Evolutionary conservation across 495 filamentous ascomycete genomes (phyloP), one percentile per base, ranked within the genome.

Genomic region (Astrocystis sublimbata): DNA sequence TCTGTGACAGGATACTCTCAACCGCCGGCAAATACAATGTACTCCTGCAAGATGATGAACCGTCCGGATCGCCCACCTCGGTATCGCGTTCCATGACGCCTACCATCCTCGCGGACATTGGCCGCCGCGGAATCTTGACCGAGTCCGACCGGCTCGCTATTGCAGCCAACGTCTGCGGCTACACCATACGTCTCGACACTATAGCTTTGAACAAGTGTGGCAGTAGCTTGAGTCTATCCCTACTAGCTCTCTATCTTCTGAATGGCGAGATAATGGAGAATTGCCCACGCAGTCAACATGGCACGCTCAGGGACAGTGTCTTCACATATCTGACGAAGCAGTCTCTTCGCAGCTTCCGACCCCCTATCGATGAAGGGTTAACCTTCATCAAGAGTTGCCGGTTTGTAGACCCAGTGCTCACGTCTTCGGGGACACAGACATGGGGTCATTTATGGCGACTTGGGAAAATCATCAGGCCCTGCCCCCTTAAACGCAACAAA

Each of bases 101-200:
- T n/a, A 52, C 8, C 9, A 60, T 71, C 19, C 56, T 71, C 30
- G 10, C 41, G n/a, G 65, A 72, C 35, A 57, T 68, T 15, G 56
- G 53, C 36, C 24, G 7, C 8, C 49, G 68, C 35, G 59, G 24
- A 2, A 10, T 72, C 10, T 30, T 4, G 12, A 31, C 69, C 4
- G 51, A 53, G 3, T 74, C 66, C 68, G 68, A 74, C 42, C 63
- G 70, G 6, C 63, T 74, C 28, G 46, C 70, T 35, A 71, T 74
- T 36, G 45, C 62, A 8, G 72, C 65, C 40, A 74, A 72, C 31
- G 72, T 68, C 55, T 74, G 72, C 38, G 36, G 68, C 10, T 74
- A 72, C 49, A 31, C 63, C 0, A 35, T 64, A 6, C 64, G 66
- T 6, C 57, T 74, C 24, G 54, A 71, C 21, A 41, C 10, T 7